Base-by-base conservation (phyloP, 257 asterid species). In the Lavandula angustifolia region DNA sequence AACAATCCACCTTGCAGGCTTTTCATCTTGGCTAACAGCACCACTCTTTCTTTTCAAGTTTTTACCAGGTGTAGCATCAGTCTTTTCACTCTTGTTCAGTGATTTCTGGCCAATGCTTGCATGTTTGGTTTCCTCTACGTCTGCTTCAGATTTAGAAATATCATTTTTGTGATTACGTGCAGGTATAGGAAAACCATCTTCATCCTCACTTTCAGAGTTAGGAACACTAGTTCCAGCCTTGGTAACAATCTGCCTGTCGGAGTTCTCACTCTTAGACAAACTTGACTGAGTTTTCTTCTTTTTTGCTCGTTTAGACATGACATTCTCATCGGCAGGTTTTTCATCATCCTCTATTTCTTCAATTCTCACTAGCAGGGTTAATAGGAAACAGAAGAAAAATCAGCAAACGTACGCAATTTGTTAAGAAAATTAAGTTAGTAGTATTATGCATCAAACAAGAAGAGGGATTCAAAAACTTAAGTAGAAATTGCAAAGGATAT, bases 281-380 rank as follows among this genome's bases (percentile, higher is more conserved):
- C 44, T 69, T 49, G 68, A 57, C 66, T 72, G 70, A 65, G 60
- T 70, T 73, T 81, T 79, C 86, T 81, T 87, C 83, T 80, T 87
- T 76, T 79, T 87, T 8, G 77, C 62, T 43, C 55, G 77, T 64
- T 80, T 83, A 57, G 87, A 58, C 49, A 18, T 14, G 38, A 70
- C 79, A 69, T 70, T 73, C 62, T 76, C 88, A 50, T 72, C 67
- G 27, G 55, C 31, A 50, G 86, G 82, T 57, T 82, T 83, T 67
- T 78, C 92, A 0, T 82, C 95, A 65, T 89, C 97, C 58, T 83
- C 79, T 53, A 87, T 94, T 79, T 94, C 99, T 79, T 87, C 92
- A 73, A 87, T 90, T 87, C 31, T 92, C 75, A 89, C 97, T 89
- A 66, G 38, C 33, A 74, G 12, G 40, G 64, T 56, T 57, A 62